Evolutionary conservation across 495 filamentous ascomycete species (phyloP).

Genomic region (Astrothelium subdiscretum): DNA sequence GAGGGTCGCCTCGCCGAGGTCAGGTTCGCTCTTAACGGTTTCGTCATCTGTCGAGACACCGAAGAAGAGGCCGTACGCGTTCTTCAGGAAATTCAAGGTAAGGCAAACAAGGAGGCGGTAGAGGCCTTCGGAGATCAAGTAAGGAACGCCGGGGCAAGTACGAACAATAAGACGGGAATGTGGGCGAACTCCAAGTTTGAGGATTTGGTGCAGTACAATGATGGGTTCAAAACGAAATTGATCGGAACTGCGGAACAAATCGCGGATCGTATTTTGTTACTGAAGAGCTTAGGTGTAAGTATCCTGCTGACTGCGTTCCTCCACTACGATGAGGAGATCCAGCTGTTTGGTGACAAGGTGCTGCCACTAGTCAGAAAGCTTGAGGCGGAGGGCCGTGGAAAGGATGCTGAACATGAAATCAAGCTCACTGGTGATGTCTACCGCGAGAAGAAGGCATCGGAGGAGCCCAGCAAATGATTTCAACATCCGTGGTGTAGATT

Average conservation of each 20-base stretch:
- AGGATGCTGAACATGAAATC: conserved; percentile 33
- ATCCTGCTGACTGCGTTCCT: conserved; percentile 34
- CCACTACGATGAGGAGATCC: conserved; percentile 38
- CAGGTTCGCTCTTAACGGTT: conserved; percentile 37
- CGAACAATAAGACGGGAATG: conserved; percentile 35
- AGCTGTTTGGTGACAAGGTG: conserved; percentile 35
- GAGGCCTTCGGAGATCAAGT: conserved; percentile 34
- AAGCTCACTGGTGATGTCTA: conserved; percentile 33
- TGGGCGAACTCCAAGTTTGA: conserved; percentile 37
- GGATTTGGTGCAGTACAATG: conserved; percentile 40
- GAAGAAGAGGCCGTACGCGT: conserved; percentile 36
- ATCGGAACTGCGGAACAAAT: conserved; percentile 39
- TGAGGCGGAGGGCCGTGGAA: conserved; percentile 34
- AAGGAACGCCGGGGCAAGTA: conserved; percentile 34
- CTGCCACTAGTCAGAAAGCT: conserved; percentile 32
- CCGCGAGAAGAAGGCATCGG: conserved; percentile 13
- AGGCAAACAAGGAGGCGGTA: conserved; percentile 36
- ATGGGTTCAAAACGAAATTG: conserved; percentile 41
- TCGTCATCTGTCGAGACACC: conserved; percentile 38
- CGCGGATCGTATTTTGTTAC: conserved; percentile 34
- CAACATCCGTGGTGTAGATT: too few species aligned
- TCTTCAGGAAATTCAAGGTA: conserved; percentile 38
- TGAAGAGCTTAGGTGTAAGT: conserved; percentile 36
- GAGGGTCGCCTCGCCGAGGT: conserved; percentile 29
- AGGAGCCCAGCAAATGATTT: neutral